Percentiles rank a stretch among this genome's conserved stretches.
Conservation (phyloP, 1,284 basidiomycete species). For the Phylloboletellus chloephorus region DNA sequence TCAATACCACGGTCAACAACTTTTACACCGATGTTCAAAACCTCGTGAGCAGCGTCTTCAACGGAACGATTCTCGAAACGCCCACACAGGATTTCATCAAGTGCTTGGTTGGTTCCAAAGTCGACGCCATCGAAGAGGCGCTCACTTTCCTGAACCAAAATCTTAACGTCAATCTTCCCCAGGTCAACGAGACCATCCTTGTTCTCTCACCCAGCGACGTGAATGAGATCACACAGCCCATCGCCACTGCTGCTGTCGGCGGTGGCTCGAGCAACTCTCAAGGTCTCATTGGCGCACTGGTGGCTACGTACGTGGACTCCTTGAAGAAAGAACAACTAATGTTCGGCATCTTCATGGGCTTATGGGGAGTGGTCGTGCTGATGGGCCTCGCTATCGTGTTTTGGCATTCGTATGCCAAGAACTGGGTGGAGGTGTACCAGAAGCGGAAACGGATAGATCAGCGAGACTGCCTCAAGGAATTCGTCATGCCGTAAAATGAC, state of each 20-base stretch:
- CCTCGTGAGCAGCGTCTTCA: slow-evolving; percentile 69
- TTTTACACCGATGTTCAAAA: slow-evolving; percentile 75
- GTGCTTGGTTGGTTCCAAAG: slow-evolving; percentile 88
- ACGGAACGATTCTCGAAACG: slow-evolving; percentile 72
- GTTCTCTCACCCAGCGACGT: slow-evolving; percentile 67
- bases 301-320: slow-evolving; percentile 66
- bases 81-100: slow-evolving; percentile 84
- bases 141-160: slow-evolving; percentile 91
- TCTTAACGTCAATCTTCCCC: slow-evolving; percentile 72
- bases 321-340: slow-evolving; percentile 78
- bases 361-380: slow-evolving; percentile 75
- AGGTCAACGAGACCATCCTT: slow-evolving; percentile 68
- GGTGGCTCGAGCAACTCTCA: slow-evolving; percentile 45
- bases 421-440: slow-evolving; percentile 42
- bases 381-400: slow-evolving; percentile 63
- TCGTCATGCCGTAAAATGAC: slow-evolving; percentile 44
- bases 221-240: slow-evolving; percentile 72
- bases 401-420: slow-evolving; percentile 59
- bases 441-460: slow-evolving; percentile 51
- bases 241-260: slow-evolving; percentile 76
- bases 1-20: slow-evolving; percentile 74
- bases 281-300: slow-evolving; percentile 70
- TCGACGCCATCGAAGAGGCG: slow-evolving; percentile 79
- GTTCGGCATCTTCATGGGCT: slow-evolving; percentile 74
- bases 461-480: slow-evolving; percentile 40